Base-by-base conservation (phyloP, 2,329 filamentous ascomycete genomes). In the Parastagonospora avenae region DNA sequence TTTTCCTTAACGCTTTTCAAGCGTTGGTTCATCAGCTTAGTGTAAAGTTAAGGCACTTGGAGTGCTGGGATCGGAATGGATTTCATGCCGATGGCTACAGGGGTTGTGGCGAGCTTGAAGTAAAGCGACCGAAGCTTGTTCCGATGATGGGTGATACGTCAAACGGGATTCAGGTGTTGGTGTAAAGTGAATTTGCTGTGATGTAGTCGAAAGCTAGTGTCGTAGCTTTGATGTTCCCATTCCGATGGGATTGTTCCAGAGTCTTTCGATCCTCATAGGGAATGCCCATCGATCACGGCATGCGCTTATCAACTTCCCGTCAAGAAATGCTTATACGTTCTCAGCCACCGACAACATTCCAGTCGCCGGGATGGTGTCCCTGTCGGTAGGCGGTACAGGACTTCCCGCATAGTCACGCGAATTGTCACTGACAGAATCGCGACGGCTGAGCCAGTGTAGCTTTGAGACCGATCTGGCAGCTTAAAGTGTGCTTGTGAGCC, bases 1-100 rank as follows among this genome's bases (percentile, higher is more conserved):
- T n/a, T 3, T 4, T 37, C 5, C n/a, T 16, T n/a, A 11, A 37
- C 16, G 19, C 19, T 24, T 24, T 24, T 3, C 19, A 24, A 5
- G 19, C 19, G 19, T 24, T 24, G 19, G 19, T 24, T 24, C 19
- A 5, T 37, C 27, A 36, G 38, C 24, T 32, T 11, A 32, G 12
- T 30, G 8, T 11, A 14, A 4, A 12, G 42, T 45, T 41, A 16
- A 37, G 11, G 7, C 12, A 35, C 33, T 28, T 14, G 29, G 38
- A 16, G 15, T 16, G 28, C n/a, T 8, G 27, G 33, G 27, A 11
- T 49, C 46, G 46, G 46, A 44, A 33, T 49, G 39, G 35, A 44
- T 43, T 48, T 32, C 12, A 19, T 45, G 28, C 33, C 42, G 42
- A 32, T 32, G 8, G 30, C 2, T n/a, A n/a, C 30, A 32, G 30